phyloP scores from a whole-genome alignment of 106 monocot species.

The Acorus gramineus region DNA sequence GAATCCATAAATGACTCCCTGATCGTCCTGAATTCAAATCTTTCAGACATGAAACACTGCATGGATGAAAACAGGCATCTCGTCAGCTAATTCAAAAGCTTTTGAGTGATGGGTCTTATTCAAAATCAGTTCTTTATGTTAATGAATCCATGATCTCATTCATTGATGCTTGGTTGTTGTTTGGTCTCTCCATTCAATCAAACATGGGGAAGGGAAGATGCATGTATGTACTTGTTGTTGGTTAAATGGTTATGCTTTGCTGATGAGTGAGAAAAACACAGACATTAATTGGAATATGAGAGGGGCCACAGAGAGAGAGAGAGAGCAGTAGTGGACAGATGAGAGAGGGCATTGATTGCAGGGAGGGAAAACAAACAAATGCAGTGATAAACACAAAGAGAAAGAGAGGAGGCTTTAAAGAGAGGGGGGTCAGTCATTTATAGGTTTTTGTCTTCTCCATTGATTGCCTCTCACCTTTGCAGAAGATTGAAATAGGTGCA shows the following conservation, averaged over 20 bases:
- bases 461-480: constrained; percentile 2
- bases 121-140: no score
- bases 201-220: neutral
- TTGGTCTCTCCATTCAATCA: neutral
- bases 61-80: no score
- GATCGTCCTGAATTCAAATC: no score
- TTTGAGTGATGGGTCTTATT: no score
- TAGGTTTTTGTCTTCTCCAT: constrained; percentile 20
- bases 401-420: constrained; percentile 2
- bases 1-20: no score
- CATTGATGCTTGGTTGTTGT: no score
- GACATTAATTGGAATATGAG: constrained; percentile 21
- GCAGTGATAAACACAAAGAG: constrained; percentile 7
- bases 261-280: constrained; percentile 25
- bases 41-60: no score
- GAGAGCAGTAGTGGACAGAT: constrained; percentile 7
- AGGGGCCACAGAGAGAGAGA: constrained; percentile 8
- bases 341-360: neutral
- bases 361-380: neutral
- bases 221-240: constrained; percentile 1
- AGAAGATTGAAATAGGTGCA: neutral
- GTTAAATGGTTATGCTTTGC: neutral
- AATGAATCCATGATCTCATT: no score
- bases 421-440: constrained; percentile 12
- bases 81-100: no score